Base-by-base conservation (phyloP, 2,329 filamentous ascomycete species). In the Beauveria rudraprayagi region DNA sequence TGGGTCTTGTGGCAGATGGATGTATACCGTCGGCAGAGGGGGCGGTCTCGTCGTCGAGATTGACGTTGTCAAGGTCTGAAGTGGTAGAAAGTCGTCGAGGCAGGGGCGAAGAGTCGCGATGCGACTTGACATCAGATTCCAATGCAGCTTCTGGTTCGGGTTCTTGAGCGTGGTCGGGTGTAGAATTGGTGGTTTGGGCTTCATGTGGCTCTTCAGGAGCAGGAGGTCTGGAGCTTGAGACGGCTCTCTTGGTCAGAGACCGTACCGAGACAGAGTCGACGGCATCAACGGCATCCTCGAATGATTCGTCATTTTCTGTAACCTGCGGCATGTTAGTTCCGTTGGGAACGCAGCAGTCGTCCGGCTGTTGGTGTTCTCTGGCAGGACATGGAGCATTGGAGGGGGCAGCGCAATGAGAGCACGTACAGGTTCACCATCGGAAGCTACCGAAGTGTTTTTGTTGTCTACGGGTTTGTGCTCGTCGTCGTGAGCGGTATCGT, bases 241-340 rank as follows among this genome's bases (percentile, higher is more conserved):
- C 66, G 58, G 70, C 67, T 70, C 80, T 75, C 66, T 78, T 79
- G 43, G 82, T 85, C 64, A 91, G 75, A 28, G 88, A 91, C 63
- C 88, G 83, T 57, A 83, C 78, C 40, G 84, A 86, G 51, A 78
- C 52, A 17, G 59, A 30, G 73, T 90, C 88, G 67, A 84, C 51
- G 30, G 44, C 48, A 73, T 90, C 88, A 67, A 84, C 77, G 60
- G 90, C 91, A 79, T 96, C 91, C 76, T 96, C 91, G 70, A 95
- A 96, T 17, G 83, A 67, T 46, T 76, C 74, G 37, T 70, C 63
- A 16, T 60, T 62, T 34, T 74, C 74, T 41, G 66, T 65, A 44
- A 63, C 62, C 72, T 76, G 44, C n/a, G 46, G 28, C 55, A 61
- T 28, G 61, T 55, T 26, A 34, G 61, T 44, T 30, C 63, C 54